Percentiles rank a stretch among this genome's conserved stretches.
Conservation (phyloP, 2,329 filamentous ascomycete genomes). For the Thelonectria discophora region DNA sequence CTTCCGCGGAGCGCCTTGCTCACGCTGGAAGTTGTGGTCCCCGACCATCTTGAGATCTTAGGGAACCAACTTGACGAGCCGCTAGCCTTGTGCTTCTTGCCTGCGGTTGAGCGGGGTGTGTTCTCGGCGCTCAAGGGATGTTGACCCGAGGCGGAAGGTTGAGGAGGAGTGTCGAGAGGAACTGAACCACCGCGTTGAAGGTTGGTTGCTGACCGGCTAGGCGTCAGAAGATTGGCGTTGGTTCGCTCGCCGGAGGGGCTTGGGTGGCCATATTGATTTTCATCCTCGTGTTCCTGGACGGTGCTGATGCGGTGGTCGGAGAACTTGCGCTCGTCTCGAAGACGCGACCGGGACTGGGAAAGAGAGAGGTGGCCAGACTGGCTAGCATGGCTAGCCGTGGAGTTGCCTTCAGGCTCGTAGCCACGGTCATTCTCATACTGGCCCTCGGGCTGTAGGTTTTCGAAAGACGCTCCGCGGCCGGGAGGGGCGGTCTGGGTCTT, state of each 20-base stretch:
- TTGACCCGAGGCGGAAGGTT: slow-evolving; percentile 50
- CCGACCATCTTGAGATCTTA: slow-evolving; percentile 97
- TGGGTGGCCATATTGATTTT: slow-evolving; percentile 65
- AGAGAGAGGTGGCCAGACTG: slow-evolving; percentile 81
- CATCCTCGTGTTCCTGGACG: slow-evolving; percentile 84
- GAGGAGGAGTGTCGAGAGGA: slow-evolving; percentile 67
- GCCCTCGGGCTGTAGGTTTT: slow-evolving; percentile 69
- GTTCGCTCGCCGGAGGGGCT: slow-evolving; percentile 51
- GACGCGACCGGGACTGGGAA: slow-evolving; percentile 57
- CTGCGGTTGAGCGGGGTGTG: slow-evolving; percentile 68
- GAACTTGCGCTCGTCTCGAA: slow-evolving; percentile 63
- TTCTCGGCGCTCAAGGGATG: slow-evolving; percentile 74
- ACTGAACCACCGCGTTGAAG: slow-evolving; percentile 60
- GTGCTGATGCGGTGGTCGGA: slow-evolving; percentile 89
- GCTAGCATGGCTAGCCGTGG: slow-evolving; percentile 71
- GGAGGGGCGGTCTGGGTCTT: slow-evolving; percentile 66
- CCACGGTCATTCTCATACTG: slow-evolving; percentile 75
- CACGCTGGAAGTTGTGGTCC: slow-evolving; percentile 90
- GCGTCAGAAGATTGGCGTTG: slow-evolving; percentile 67
- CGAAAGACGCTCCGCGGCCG: slow-evolving; percentile 71
- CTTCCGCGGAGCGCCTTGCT: slow-evolving; percentile 79
- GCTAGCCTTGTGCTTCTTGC: slow-evolving; percentile 89
- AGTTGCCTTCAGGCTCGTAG: slow-evolving; percentile 87
- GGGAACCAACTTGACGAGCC: slow-evolving; percentile 82
- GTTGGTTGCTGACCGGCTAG: slow-evolving; percentile 57